phyloP scores from a whole-genome alignment of 768 basidiomycete genomes.

The Rhodotorula kratochvilovae region DNA sequence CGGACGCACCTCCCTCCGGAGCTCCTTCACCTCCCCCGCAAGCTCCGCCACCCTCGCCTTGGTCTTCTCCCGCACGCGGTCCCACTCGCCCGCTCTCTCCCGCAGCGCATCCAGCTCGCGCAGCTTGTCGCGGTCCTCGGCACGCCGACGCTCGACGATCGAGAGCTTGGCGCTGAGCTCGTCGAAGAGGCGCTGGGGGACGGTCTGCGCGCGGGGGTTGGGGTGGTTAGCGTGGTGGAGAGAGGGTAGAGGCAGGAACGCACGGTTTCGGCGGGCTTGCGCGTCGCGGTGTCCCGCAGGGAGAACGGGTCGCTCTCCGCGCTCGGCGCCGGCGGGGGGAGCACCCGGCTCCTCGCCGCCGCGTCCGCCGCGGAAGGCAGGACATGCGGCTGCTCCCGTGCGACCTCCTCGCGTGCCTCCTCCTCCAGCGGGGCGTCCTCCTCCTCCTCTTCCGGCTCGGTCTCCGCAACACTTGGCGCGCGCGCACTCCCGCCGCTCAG shows the following conservation, averaged over 20 bases:
- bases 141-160: slow-evolving; percentile 76
- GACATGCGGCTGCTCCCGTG: not conserved
- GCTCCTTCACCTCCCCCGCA: slow-evolving; percentile 32
- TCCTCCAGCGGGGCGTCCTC: not conserved
- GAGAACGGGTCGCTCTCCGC: slow-evolving; percentile 23
- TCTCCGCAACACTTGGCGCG: not conserved
- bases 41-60: slow-evolving; percentile 49
- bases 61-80: slow-evolving; percentile 77
- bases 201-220: slow-evolving; percentile 46
- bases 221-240: not conserved
- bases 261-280: slow-evolving; percentile 13
- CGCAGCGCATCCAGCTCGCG: slow-evolving; percentile 80
- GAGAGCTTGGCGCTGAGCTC: slow-evolving; percentile 77
- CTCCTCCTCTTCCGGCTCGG: not conserved
- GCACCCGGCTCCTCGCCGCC: too few relatives aligned
- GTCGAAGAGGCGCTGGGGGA: slow-evolving; percentile 50
- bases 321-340: too few relatives aligned
- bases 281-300: not conserved
- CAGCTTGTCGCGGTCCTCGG: slow-evolving; percentile 77
- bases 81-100: slow-evolving; percentile 75
- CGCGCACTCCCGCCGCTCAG: not conserved
- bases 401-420: not conserved
- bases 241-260: not conserved
- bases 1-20: slow-evolving; percentile 21
- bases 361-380: too few relatives aligned